Percentiles rank a stretch among this genome's conserved stretches.
Evolutionary conservation across 306 rosid genomes (phyloP).

Genomic region (Castanea sativa): DNA sequence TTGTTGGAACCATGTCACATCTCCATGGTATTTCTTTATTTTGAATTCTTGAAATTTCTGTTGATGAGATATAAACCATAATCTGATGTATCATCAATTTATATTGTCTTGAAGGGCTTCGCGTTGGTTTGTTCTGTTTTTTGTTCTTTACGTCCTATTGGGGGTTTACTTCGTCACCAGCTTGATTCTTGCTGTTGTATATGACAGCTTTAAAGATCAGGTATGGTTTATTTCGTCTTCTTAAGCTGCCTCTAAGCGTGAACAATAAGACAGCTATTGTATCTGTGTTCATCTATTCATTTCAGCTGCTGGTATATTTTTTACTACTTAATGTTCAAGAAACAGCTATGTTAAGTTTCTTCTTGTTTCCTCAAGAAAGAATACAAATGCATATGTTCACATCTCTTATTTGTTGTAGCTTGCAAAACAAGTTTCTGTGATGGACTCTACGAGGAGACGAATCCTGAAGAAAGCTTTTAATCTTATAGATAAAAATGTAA

Average conservation of each 20-base stretch:
- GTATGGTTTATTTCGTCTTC: conserved; percentile 36
- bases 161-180: conserved; percentile 96
- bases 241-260: conserved; percentile 3
- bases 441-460: conserved; percentile 60
- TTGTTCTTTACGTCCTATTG: conserved; percentile 78
- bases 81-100: conserved; percentile 15
- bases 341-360: neutral
- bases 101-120: conserved; percentile 66
- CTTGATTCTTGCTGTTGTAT: conserved; percentile 95
- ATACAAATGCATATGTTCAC: conserved; percentile 18
- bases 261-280: conserved; percentile 2
- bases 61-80: neutral
- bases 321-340: neutral
- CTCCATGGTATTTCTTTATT: neutral
- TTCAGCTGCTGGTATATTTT: conserved; percentile 12
- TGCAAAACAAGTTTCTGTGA: conserved; percentile 71
- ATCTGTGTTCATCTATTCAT: conserved; percentile 7
- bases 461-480: conserved; percentile 77
- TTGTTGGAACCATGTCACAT: neutral
- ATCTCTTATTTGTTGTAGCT: conserved; percentile 55
- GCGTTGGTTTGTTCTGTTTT: conserved; percentile 83
- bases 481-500: conserved; percentile 67
- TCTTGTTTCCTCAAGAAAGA: conserved; percentile 18
- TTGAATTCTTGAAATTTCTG: neutral
- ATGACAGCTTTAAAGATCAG: conserved; percentile 91